Base-by-base conservation (phyloP, 345 rosid species). In the Hypericum androsaemum region DNA sequence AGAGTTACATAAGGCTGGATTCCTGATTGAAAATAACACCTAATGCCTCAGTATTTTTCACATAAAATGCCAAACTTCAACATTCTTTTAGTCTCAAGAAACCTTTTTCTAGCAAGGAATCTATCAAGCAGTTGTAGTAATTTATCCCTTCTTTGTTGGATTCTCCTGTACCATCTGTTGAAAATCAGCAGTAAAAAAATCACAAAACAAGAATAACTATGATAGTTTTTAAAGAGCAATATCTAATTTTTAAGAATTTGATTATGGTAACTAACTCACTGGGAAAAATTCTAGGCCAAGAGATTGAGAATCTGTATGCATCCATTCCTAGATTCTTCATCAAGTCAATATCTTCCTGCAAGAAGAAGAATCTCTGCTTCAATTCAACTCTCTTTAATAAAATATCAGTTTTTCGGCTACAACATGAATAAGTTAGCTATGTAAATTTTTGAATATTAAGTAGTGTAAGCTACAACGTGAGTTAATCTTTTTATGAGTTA, bases 301-400 rank as follows among this genome's bases (percentile, higher is more conserved):
- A 84, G 74, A 90, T 87, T 12, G 96, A 84, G 61, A 87, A 84
- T 75, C 95, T 74, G 55, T 87, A 90, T 35, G 95, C 95, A 66
- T 90, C 95, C 92, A 90, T 80, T 56, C 83, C 82, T 59, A 90
- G 63, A 72, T 80, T 87, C 72, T 79, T 84, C 96, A 90, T 87
- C 77, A 90, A 71, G 43, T 67, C 81, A 68, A 87, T 73, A 59
- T 90, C 92, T 47, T 64, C 79, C 95, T 87, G 87, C 50, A 46
- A 5, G 22, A 13, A 0, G 12, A 6, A 32, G 58, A 54, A 61
- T 53, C 15, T 45, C 28, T 37, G 6, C 41, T 28, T 16, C 35
- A 36, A 42, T 1, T 16, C 15, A 16, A 22, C 6, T 12, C 0
- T 7, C 8, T 10, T 46, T 37, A 22, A 4, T 22, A 22, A 22